Evolutionary conservation across 441 rosid species (phyloP), one percentile per base, ranked within the genome.

Genomic region (Jatropha podagrica): DNA sequence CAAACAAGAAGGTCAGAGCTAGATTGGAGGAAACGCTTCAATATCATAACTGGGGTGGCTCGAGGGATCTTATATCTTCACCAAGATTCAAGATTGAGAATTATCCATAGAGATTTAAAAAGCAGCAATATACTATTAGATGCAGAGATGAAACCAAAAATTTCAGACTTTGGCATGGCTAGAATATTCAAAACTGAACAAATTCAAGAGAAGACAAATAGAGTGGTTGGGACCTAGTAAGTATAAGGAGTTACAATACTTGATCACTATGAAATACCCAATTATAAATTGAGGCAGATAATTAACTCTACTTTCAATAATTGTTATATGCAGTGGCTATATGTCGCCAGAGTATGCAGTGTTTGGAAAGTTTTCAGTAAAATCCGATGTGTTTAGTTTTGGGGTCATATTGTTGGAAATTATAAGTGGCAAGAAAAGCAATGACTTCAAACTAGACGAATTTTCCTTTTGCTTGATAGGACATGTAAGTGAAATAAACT

Each of bases 61-160:
- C 79, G 89, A 42, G 92, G 96, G 12, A 78, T 91, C 32, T 46
- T 87, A 0, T 90, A 90, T 73, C 91, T 91, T 59, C 94, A 90
- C 76, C 83, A 85, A 42, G 94, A 91, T 65, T 89, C 96, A 0
- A 83, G 89, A 78, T 82, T 86, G 49, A 86, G 85, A 71, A 88
- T 91, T 11, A 85, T 91, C 14, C 96, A 91, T 51, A 80, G 93
- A 66, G 92, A 91, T 80, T 81, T 89, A 15, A 91, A 89, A 79
- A 87, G 88, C 15, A 88, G 94, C 69, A 91, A 91, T 23, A 38
- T 87, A 46, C 58, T 77, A 12, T 46, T 77, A 13, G 79, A 77
- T 37, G 32, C 32, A 32, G 32, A 32, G 32, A 32, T 32, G 32
- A 32, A 77, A 17, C 71, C 73, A 14, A 70, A 71, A 71, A 71